A percentile compares a stretch with the other conserved stretches of the same genome.
phyloP scores from a whole-genome alignment of 495 filamentous ascomycete species.

The Staphylotrichum longicolle region DNA sequence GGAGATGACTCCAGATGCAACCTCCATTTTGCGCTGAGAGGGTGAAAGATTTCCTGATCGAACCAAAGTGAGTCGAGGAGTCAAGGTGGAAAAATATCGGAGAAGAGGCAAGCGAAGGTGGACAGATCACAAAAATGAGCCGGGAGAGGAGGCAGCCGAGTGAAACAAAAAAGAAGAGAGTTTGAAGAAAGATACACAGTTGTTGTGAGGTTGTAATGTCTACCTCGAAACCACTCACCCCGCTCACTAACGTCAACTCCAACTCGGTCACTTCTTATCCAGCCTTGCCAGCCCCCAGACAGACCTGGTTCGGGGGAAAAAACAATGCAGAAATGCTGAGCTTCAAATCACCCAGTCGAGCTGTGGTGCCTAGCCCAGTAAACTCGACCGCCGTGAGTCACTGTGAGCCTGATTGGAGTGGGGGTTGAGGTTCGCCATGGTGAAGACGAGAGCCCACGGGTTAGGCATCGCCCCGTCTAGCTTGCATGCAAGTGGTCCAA shows the following conservation, averaged over 20 bases:
- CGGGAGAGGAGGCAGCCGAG: too few relatives aligned
- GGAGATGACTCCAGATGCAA: slow-evolving; percentile 28
- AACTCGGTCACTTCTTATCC: too few relatives aligned
- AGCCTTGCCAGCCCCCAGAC: background rate
- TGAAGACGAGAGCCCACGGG: background rate
- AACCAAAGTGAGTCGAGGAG: too few relatives aligned
- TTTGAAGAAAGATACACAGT: too few relatives aligned
- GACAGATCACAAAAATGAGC: too few relatives aligned
- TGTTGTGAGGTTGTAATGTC: too few relatives aligned
- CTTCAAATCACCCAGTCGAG: background rate
- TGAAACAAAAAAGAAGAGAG: too few relatives aligned
- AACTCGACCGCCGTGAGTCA: background rate
- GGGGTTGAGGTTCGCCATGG: background rate
- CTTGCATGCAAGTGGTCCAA: too few relatives aligned
- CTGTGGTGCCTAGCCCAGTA: background rate
- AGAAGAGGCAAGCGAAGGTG: too few relatives aligned
- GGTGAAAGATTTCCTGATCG: background rate
- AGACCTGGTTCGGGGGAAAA: background rate
- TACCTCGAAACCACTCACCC: too few relatives aligned
- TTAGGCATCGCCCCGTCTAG: background rate
- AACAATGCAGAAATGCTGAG: too few relatives aligned
- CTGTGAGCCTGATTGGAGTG: background rate
- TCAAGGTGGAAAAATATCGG: background rate
- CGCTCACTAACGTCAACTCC: too few relatives aligned
- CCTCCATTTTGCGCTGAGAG: slow-evolving; percentile 21